Base-by-base conservation (phyloP, 306 rosid species). In the apple (Malus domestica) region DNA sequence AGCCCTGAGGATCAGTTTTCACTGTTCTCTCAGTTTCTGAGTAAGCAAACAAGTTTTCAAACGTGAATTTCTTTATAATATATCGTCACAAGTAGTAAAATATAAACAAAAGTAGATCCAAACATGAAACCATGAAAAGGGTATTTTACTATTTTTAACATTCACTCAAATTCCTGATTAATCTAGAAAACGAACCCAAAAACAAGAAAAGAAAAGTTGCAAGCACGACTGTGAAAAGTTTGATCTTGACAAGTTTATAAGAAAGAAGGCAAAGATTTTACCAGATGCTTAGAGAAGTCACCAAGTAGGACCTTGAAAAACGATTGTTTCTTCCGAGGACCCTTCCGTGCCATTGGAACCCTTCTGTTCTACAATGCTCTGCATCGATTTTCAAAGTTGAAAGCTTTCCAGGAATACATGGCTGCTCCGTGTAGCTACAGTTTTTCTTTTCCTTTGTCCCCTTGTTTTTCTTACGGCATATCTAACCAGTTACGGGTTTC, bases 301-400 rank as follows among this genome's bases (percentile, higher is more conserved):
- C 52, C 76, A 57, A 57, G 32, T 46, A 72, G 54, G 66, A 57
- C 22, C 76, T 72, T 72, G 67, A 58, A 58, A 12, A 58, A 72
- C 10, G 54, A 57, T 58, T 4, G 10, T 38, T 38, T 23, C 68
- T 63, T 63, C 16, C 5, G 10, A 5, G 33, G 29, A 27, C 67
- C 18, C 33, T 71, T 55, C 64, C 76, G 58, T 32, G 66, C 55
- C 54, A 72, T 72, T 72, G 2, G 16, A 22, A 23, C 30, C 30
- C 15, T 12, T 6, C 15, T 5, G 52, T 27, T 12, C 67, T 10
- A 23, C 4, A 18, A 51, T 16, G 20, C 57, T 20, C 29, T 57
- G 22, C 62, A 57, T 10, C 6, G 62, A 54, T 20, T 9, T 57
- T 57, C 29, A 57, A 57, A 20, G 27, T 9, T 57, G 27, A 57